Evolutionary conservation across 1,284 basidiomycete species (phyloP).

Genomic region (Anthracocystis walkeri): DNA sequence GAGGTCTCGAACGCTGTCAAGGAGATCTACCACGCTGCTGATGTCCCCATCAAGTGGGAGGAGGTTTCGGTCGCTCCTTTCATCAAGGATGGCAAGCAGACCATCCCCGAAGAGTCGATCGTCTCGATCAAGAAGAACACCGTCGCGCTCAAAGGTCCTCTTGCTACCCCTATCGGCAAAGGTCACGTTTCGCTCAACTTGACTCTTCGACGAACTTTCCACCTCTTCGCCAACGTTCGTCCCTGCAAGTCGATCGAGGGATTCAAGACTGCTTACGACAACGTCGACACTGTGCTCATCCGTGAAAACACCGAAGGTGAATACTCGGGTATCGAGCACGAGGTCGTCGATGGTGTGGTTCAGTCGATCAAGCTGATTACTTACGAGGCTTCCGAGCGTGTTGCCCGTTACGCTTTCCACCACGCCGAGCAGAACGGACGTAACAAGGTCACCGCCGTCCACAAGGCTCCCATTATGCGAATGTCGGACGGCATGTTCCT

Average conservation of each 20-base stretch:
- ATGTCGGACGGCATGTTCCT: slow-evolving; percentile 99
- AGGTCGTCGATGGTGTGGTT: slow-evolving; percentile 96
- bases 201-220: slow-evolving; percentile 95
- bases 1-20: slow-evolving; percentile 98
- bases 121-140: slow-evolving; percentile 95
- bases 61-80: slow-evolving; percentile 93
- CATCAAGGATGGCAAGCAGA: slow-evolving; percentile 92
- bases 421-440: slow-evolving; percentile 90
- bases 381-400: slow-evolving; percentile 97
- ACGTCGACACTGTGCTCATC: slow-evolving; percentile 97
- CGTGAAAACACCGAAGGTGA: slow-evolving; percentile 99
- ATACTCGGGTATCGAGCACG: slow-evolving; percentile 99
- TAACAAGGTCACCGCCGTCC: slow-evolving; percentile 95
- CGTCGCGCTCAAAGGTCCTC: slow-evolving; percentile 90
- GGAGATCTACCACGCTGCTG: slow-evolving; percentile 88
- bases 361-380: slow-evolving; percentile 99
- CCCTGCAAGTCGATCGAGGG: slow-evolving; percentile 96
- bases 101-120: slow-evolving; percentile 93
- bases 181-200: slow-evolving; percentile 98
- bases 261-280: slow-evolving; percentile 97
- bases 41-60: slow-evolving; percentile 79
- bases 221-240: slow-evolving; percentile 97
- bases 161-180: slow-evolving; percentile 84
- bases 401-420: slow-evolving; percentile 98
- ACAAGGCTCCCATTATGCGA: slow-evolving; percentile 99